Evolutionary conservation across 495 filamentous ascomycete genomes (phyloP).

Genomic region (Neurospora sp.): DNA sequence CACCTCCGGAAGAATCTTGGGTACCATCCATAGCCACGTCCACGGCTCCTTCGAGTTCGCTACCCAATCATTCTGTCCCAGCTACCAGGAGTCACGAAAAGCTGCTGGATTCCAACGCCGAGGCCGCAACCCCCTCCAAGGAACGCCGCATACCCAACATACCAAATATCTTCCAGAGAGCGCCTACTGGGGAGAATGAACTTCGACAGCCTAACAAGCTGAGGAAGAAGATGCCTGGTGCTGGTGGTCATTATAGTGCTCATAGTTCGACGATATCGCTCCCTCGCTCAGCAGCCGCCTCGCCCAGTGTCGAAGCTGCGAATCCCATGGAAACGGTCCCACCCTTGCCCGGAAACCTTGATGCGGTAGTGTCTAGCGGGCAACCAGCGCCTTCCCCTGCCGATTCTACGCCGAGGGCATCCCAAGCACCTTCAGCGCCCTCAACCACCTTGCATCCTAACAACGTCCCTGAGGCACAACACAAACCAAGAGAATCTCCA

Average conservation of each 20-base stretch:
- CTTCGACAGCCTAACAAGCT: conserved; percentile 73
- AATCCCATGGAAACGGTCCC: conserved; percentile 30
- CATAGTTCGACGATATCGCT: conserved; percentile 78
- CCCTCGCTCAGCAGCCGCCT: conserved; percentile 30
- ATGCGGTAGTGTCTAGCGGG: conserved; percentile 9
- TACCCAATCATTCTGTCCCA: conserved; percentile 6
- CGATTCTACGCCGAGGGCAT: conserved; percentile 25
- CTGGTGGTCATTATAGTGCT: conserved; percentile 67
- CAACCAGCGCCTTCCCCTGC: conserved; percentile 19
- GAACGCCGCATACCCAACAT: conserved; percentile 60
- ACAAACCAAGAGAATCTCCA: conserved; percentile 54
- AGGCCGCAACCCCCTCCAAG: conserved; percentile 51
- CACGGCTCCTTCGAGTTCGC: conserved; percentile 6
- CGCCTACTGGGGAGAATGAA: conserved; percentile 50
- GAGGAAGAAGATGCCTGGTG: conserved; percentile 67
- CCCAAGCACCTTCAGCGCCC: conserved; percentile 16
- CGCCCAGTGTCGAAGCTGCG: conserved; percentile 24
- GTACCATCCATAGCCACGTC: conserved; percentile 3
- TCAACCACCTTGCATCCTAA: conserved; percentile 22
- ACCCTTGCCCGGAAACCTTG: conserved; percentile 15
- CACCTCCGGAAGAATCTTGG: conserved; percentile 11
- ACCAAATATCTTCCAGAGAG: conserved; percentile 57
- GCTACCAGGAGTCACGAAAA: conserved; percentile 40
- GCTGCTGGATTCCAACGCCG: conserved; percentile 29
- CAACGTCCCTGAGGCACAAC: conserved; percentile 34